Conservation (phyloP, 2,329 filamentous ascomycete genomes). For the Xylaria sp. region DNA sequence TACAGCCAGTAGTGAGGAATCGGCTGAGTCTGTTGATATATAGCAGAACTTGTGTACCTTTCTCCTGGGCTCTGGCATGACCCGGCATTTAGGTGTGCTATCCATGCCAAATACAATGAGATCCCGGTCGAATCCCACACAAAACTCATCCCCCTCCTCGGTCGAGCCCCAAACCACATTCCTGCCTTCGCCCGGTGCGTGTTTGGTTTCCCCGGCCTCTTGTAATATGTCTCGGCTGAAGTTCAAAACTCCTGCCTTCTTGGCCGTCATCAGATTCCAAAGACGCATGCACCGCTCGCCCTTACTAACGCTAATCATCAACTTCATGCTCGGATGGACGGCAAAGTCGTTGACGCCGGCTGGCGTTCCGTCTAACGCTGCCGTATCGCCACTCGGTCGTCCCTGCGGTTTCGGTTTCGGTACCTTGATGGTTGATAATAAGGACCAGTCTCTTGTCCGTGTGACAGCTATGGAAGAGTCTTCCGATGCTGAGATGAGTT, state of each 20-base stretch:
- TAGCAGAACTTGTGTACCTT: conserved; percentile 90
- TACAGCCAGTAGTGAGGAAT: conserved; percentile 72
- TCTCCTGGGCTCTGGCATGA: conserved; percentile 73
- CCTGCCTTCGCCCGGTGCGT: conserved; percentile 83
- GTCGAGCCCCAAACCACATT: conserved; percentile 82
- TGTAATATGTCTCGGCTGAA: conserved; percentile 79
- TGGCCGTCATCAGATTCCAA: conserved; percentile 97
- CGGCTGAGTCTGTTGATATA: conserved; percentile 64
- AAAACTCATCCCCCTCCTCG: conserved; percentile 81
- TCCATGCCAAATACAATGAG: conserved; percentile 89
- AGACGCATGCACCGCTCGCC: conserved; percentile 92
- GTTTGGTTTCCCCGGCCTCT: conserved; percentile 79
- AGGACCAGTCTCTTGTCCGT: conserved; percentile 87
- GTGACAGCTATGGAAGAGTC: conserved; percentile 93
- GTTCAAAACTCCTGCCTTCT: conserved; percentile 92
- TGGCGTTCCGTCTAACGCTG: conserved; percentile 80
- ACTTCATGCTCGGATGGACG: conserved; percentile 94
- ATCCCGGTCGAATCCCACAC: conserved; percentile 88
- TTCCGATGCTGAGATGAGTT: conserved; percentile 87
- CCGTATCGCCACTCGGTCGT: conserved; percentile 89
- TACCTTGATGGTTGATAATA: conserved; percentile 88
- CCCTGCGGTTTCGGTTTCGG: conserved; percentile 84
- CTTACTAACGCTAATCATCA: conserved; percentile 93
- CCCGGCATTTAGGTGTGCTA: conserved; percentile 79
- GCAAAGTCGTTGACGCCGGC: conserved; percentile 95